Base-by-base conservation (phyloP, 371 early-diverging fungal genomes). In the Vittaforma corneae region DNA sequence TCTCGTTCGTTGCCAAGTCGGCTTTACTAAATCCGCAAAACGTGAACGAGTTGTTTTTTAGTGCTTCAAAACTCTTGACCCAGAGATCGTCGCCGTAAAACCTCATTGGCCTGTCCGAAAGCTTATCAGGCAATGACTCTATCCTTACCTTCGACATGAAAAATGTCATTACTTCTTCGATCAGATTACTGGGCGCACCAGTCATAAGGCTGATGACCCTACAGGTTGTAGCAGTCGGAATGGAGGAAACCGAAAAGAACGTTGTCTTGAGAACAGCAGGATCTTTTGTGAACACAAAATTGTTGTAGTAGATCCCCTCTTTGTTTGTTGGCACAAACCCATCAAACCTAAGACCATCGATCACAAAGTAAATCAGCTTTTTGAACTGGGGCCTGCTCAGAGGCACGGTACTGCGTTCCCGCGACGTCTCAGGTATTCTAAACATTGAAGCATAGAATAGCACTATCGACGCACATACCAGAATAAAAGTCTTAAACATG, bases 11-110 rank as follows among this genome's bases (percentile, higher is more conserved):
- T 14, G 61, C 18, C n/a, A 54, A 11, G 24, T 54, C 32, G 11
- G 34, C 30, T 35, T 65, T 71, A 20, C 47, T 45, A 58, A 71
- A 75, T 1, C 63, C 46, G 1, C 48, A 33, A 1, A 71, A 24
- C 9, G 37, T 47, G 18, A 29, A 38, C 5, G 65, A 38, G 22
- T 42, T 29, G 2, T 38, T 42, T 32, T 35, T 57, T 24, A 76
- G 45, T 16, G 61, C 62, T 30, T 71, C 71, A 61, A 73, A 79
- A 4, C 69, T 40, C 45, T 72, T 62, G 14, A 59, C 58, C 80
- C 80, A 79, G 32, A 71, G 65, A 16, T 56, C 51, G 52, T 79
- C 80, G n/a, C 80, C 80, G 58, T 60, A 79, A 60, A 76, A 76
- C 11, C 32, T 20, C n/a, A 65, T 35, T 2, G 35, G 44, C 35